These are phyloP conservation scores for Casaregolazyma lundiana DNA, from an alignment of 1,139 yeast species.

Conservation along the genomic window DNA sequence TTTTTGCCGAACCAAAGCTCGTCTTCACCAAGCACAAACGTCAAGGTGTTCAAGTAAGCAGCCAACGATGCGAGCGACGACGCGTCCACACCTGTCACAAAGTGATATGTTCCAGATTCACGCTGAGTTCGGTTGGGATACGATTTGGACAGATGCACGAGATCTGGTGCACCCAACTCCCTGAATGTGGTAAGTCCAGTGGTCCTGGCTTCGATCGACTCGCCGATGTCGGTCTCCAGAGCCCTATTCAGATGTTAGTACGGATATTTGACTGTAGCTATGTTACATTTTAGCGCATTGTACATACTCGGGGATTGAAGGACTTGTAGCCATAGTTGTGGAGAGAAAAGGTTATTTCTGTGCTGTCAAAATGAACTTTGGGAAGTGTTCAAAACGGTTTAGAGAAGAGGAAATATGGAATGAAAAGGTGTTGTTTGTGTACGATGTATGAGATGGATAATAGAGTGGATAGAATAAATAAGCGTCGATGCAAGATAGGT, in stretches of 20 bases:
- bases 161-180: slow-evolving; percentile 84
- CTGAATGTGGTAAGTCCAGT: slow-evolving; percentile 43
- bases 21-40: slow-evolving; percentile 52
- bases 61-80: slow-evolving; percentile 58
- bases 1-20: slow-evolving; percentile 73
- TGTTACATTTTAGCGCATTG: background rate
- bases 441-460: too few relatives aligned
- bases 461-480: too few relatives aligned
- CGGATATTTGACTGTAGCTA: background rate
- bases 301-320: slow-evolving; percentile 34
- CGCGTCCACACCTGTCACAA: slow-evolving; percentile 62
- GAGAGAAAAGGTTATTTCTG: slow-evolving; percentile 3
- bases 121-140: slow-evolving; percentile 38
- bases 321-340: slow-evolving; percentile 9
- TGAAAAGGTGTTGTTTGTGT: too few relatives aligned
- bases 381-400: slow-evolving; percentile 2
- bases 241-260: slow-evolving; percentile 24
- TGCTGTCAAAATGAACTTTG: slow-evolving; percentile 4
- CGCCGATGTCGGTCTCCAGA: slow-evolving; percentile 47
- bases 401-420: background rate
- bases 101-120: slow-evolving; percentile 57
- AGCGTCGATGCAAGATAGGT: too few relatives aligned
- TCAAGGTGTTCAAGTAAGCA: slow-evolving; percentile 72
- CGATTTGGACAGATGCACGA: slow-evolving; percentile 59
- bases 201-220: slow-evolving; percentile 48